Evolutionary conservation across 2,329 filamentous ascomycete genomes (phyloP), one percentile per base, ranked within the genome.

Genomic region (Colletotrichum sp.): DNA sequence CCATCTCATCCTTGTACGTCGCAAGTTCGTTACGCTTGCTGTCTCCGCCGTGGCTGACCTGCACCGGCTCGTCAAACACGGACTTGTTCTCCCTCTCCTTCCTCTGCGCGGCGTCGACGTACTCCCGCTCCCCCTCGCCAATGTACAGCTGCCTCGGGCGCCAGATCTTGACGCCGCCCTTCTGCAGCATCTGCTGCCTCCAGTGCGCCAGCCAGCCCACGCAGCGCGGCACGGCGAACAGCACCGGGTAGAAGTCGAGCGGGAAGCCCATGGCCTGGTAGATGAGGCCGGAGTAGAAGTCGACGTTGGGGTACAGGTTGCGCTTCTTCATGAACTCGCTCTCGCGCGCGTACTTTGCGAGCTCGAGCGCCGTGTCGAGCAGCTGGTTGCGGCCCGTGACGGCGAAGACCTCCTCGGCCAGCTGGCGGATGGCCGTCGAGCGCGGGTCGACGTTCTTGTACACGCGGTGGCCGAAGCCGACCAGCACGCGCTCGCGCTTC

Each of bases 361-460:
- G 85, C 3, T 83, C 81, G 7, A 87, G 81, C 7, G 88, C 88
- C 1, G 88, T 89, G 78, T 89, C 88, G 52, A 89, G 86, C 8
- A 89, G 84, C 80, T 87, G 83, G 81, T 89, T 89, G n/a, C 88
- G 84, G 6, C 88, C 88, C 2, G 88, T 89, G 30, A 89, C 87
- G 60, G 84, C 81, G 80, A 89, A 89, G 24, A 89, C 88, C 76
- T 87, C 84, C 70, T 89, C 87, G 36, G 89, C 88, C 1, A 90
- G 85, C 77, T 86, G 81, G 7, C 86, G 84, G 76, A 91, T 89
- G 39, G 87, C 87, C 7, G 85, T 89, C 13, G 86, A 88, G 5
- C 90, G 87, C 6, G 90, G 90, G 77, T 91, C 90, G 0, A 88
- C 86, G 78, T 88, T 89, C 78, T 89, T 88, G 82, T 90, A 90